Conservation (phyloP, 1,284 basidiomycete species). For the Jaminaea rosea region DNA sequence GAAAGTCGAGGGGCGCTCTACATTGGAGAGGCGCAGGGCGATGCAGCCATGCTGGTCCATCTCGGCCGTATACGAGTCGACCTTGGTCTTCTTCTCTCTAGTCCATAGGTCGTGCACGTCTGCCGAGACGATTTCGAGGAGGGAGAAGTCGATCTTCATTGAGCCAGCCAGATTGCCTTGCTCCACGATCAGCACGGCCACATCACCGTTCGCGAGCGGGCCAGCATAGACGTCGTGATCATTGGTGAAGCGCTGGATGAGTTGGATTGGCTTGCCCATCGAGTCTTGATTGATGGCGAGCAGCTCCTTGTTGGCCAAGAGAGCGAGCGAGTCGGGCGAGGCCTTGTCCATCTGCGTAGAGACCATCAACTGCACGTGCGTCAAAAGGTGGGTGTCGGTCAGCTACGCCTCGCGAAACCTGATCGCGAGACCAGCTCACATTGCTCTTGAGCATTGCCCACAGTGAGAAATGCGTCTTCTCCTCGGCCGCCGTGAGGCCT, state of each 20-base stretch:
- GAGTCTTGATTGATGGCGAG: conserved; percentile 33
- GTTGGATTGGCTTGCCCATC: conserved; percentile 24
- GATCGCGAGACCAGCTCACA: conserved; percentile 9
- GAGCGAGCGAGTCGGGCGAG: conserved; percentile 13
- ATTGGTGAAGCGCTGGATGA: conserved; percentile 18
- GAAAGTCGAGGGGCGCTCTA: conserved; percentile 5
- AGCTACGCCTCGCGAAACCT: background rate
- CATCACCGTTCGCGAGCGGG: conserved; percentile 16
- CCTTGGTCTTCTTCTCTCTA: conserved; percentile 2
- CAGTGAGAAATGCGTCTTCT: conserved; percentile 34
- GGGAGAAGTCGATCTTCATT: conserved; percentile 17
- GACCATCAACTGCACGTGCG: conserved; percentile 27
- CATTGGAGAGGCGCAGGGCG: conserved; percentile 16
- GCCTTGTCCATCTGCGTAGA: conserved; percentile 36
- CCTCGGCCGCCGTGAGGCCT: conserved; percentile 28
- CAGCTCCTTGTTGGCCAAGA: conserved; percentile 35
- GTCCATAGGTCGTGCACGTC: conserved; percentile 18
- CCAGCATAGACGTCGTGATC: conserved; percentile 20
- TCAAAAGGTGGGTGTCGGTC: background rate
- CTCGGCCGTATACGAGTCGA: conserved; percentile 9
- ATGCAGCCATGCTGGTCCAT: conserved; percentile 20
- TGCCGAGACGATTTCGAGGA: conserved; percentile 14
- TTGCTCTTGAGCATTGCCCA: conserved; percentile 42
- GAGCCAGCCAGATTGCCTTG: conserved; percentile 11
- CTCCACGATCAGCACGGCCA: conserved; percentile 21